Evolutionary conservation across 2,329 filamentous ascomycete species (phyloP), one percentile per base, ranked within the genome.

Genomic region (Alternaria sp.): DNA sequence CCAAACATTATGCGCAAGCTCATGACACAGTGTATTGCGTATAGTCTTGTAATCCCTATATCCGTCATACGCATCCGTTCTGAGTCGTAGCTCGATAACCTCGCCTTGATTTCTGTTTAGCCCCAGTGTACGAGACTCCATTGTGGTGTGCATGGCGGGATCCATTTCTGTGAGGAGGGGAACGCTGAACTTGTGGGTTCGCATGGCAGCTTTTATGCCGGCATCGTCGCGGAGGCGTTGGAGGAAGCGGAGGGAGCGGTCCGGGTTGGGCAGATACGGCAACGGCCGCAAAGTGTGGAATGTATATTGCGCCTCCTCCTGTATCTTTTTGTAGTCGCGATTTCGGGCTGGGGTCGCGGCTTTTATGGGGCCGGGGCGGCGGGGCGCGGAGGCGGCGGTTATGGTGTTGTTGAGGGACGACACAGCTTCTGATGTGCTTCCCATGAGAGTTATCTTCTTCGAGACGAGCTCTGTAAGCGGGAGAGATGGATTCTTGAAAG

Each of bases 161-260:
- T 99, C 92, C 94, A 99, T 98, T 80, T 99, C 95, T 0, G 94
- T 97, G 27, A 99, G 84, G 3, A 98, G 80, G 0, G 90, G 90
- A 1, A 99, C 95, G 20, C 86, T 87, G 82, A 97, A 97, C 65
- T 89, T 87, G 81, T 97, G 94, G 70, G 89, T 89, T 16, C 86
- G 84, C 95, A 99, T 99, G 1, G 89, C 86, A 1, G 90, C 84
- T 65, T 89, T 89, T 79, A 99, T 94, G 8, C 95, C 95, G 0
- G 92, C 89, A 77, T 99, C 95, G 62, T 90, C 86, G 65, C 89
- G 89, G 4, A 99, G 84, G 1, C 91, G 87, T 75, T 91, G 84
- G 2, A 99, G 86, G 69, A 94, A 92, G 0, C 85, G 82, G 5
- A 89, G 84, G 11, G 90, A 92, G 54, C 89, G 88, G 25, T 90